Evolutionary conservation across 768 basidiomycete genomes (phyloP).

Genomic region (Suillus occidentalis): DNA sequence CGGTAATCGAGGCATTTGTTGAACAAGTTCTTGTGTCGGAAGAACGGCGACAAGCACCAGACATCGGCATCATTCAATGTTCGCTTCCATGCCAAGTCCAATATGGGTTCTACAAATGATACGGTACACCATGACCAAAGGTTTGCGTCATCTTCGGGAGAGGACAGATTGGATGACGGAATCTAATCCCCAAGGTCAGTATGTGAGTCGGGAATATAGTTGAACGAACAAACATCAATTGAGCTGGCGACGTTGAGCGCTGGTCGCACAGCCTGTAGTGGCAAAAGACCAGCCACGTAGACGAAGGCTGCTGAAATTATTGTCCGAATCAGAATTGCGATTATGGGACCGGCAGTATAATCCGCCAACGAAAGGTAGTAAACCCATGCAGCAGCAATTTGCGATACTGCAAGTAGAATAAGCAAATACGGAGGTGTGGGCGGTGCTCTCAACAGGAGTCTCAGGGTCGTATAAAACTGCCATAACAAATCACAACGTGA

Average conservation of each 20-base stretch:
- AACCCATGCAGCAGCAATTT: constrained; percentile 37
- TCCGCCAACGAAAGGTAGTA: constrained; percentile 33
- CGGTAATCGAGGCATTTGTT: constrained; percentile 59
- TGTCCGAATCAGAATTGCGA: constrained; percentile 32
- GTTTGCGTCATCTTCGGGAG: constrained; percentile 64
- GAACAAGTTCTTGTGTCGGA: constrained; percentile 68
- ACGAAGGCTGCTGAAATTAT: constrained; percentile 39
- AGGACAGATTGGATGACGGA: constrained; percentile 49
- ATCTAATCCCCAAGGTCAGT: constrained; percentile 33
- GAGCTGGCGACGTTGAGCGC: constrained; percentile 48
- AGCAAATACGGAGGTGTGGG: constrained; percentile 55
- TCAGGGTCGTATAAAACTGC: constrained; percentile 47
- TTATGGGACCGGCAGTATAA: constrained; percentile 15
- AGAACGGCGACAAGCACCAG: constrained; percentile 67
- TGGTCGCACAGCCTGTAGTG: constrained; percentile 46
- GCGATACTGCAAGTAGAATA: constrained; percentile 41
- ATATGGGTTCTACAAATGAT: constrained; percentile 63
- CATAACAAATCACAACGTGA: constrained; percentile 8
- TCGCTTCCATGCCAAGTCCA: constrained; percentile 48
- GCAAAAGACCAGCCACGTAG: constrained; percentile 57
- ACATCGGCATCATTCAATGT: constrained; percentile 51
- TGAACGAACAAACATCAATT: constrained; percentile 42
- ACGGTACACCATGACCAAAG: constrained; percentile 69
- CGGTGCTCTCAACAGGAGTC: constrained; percentile 41
- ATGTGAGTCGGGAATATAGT: constrained; percentile 8